A percentile compares a stretch with the other conserved stretches of the same genome.
Evolutionary conservation across 2,329 filamentous ascomycete genomes (phyloP).

Genomic region (Ophiostoma himal-ulmi): DNA sequence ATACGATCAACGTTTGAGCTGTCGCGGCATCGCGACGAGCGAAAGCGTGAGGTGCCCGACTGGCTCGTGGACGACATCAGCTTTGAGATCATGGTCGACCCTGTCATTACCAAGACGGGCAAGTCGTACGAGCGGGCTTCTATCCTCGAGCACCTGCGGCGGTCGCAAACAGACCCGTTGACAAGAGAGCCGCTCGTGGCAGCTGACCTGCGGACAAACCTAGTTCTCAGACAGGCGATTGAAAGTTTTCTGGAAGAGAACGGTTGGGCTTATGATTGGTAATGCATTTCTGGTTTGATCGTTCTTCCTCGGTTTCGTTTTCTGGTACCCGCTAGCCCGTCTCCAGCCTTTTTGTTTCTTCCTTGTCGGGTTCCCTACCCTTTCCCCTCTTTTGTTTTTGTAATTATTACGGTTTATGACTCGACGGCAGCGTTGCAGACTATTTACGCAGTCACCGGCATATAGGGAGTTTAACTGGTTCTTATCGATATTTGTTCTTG

Average conservation of each 20-base stretch:
- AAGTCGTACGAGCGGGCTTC: constrained; percentile 84
- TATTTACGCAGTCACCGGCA: constrained; percentile 4
- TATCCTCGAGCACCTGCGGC: constrained; percentile 77
- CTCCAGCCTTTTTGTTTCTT: not conserved
- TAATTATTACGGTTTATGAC: not conserved
- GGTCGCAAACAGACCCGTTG: constrained; percentile 70
- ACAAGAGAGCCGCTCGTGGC: constrained; percentile 68
- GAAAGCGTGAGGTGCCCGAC: constrained; percentile 60
- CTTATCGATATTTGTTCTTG: not conserved
- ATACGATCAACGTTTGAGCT: constrained; percentile 48
- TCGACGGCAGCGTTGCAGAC: constrained; percentile 8
- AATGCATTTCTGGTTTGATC: not conserved
- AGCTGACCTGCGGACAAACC: constrained; percentile 71
- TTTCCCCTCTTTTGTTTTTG: not conserved
- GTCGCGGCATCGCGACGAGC: constrained; percentile 41
- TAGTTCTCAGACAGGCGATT: constrained; percentile 63
- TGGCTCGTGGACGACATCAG: constrained; percentile 72
- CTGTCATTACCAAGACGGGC: constrained; percentile 72
- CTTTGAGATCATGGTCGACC: constrained; percentile 69
- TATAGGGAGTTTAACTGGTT: not conserved
- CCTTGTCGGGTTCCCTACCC: not conserved
- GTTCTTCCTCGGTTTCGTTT: not conserved
- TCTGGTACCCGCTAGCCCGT: not conserved
- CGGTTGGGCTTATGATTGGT: constrained; percentile 92
- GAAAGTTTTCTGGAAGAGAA: constrained; percentile 78